Percentiles rank a stretch among this genome's conserved stretches.
These are phyloP conservation scores for Pythium volutum DNA, from an alignment of 352 stramenopile genomes.

Conservation along the genomic window DNA sequence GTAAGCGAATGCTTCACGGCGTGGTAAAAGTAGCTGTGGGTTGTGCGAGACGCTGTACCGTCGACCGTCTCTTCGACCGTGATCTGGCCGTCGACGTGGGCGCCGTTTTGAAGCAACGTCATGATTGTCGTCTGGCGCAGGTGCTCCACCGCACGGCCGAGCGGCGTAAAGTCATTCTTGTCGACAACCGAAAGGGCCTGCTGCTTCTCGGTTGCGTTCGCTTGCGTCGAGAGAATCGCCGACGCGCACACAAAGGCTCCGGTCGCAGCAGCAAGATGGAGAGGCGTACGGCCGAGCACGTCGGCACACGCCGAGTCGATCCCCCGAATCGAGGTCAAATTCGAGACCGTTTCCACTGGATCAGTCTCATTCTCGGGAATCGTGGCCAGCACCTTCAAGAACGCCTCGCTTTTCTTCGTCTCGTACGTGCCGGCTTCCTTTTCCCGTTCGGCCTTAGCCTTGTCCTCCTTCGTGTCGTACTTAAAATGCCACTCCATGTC, in stretches of 20 bases:
- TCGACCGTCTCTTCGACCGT: slow-evolving; percentile 15
- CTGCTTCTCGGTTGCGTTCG: slow-evolving; percentile 26
- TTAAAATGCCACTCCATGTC: slow-evolving; percentile 59
- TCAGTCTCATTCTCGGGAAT: slow-evolving; percentile 51
- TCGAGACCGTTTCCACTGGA: slow-evolving; percentile 76
- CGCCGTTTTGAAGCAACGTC: slow-evolving; percentile 64
- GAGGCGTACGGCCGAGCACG: slow-evolving; percentile 44
- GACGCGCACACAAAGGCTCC: slow-evolving; percentile 74
- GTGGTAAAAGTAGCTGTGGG: slow-evolving; percentile 70
- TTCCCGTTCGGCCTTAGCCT: slow-evolving; percentile 24
- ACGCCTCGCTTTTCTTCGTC: slow-evolving; percentile 41
- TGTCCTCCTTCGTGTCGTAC: slow-evolving; percentile 37
- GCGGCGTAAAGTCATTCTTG: slow-evolving; percentile 43
- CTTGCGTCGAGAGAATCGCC: slow-evolving; percentile 41
- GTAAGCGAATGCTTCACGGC: slow-evolving; percentile 66
- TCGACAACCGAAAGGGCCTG: slow-evolving; percentile 38
- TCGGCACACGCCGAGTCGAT: slow-evolving; percentile 43
- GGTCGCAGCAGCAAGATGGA: slow-evolving; percentile 70
- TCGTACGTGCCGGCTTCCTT: slow-evolving; percentile 48
- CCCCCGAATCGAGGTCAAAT: slow-evolving; percentile 46
- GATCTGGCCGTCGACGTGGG: slow-evolving; percentile 50
- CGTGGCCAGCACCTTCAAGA: slow-evolving; percentile 32
- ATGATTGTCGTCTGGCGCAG: slow-evolving; percentile 73
- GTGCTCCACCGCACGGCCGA: slow-evolving; percentile 53
- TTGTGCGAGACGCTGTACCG: slow-evolving; percentile 21